Conservation (phyloP, 805 yeast genomes). For the Pichia manshurica region DNA sequence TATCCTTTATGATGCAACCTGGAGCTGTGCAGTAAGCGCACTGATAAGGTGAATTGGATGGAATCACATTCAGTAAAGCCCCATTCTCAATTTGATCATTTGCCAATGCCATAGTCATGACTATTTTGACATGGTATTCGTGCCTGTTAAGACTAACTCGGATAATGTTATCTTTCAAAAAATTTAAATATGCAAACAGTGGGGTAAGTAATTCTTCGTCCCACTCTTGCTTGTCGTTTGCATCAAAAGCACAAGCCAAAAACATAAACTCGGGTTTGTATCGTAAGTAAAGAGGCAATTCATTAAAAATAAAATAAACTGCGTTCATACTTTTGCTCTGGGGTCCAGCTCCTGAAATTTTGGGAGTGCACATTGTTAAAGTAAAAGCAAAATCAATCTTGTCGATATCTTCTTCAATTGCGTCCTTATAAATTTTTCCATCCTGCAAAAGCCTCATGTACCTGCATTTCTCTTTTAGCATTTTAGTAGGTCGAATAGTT, state of each 20-base stretch:
- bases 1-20: background rate
- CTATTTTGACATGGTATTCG: slow-evolving; percentile 8
- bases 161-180: background rate
- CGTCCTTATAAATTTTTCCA: slow-evolving; percentile 5
- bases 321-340: background rate
- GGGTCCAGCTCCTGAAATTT: background rate
- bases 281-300: slow-evolving; percentile 4
- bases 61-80: background rate
- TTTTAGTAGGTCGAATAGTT: slow-evolving; percentile 5
- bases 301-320: slow-evolving; percentile 5
- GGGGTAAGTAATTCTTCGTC: background rate
- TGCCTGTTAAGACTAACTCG: slow-evolving; percentile 9
- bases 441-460: slow-evolving; percentile 3
- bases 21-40: slow-evolving; percentile 7
- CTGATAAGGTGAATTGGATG: background rate
- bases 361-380: slow-evolving; percentile 1
- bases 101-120: background rate
- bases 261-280: slow-evolving; percentile 10
- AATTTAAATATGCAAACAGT: slow-evolving; percentile 1
- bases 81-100: background rate
- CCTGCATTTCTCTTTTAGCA: background rate
- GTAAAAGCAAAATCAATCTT: slow-evolving; percentile 11
- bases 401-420: background rate
- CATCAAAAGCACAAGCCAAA: slow-evolving; percentile 2
- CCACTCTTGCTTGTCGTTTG: background rate